Evolutionary conservation across 2,329 filamentous ascomycete genomes (phyloP).

Genomic region (Pseudogymnoascus sp.): DNA sequence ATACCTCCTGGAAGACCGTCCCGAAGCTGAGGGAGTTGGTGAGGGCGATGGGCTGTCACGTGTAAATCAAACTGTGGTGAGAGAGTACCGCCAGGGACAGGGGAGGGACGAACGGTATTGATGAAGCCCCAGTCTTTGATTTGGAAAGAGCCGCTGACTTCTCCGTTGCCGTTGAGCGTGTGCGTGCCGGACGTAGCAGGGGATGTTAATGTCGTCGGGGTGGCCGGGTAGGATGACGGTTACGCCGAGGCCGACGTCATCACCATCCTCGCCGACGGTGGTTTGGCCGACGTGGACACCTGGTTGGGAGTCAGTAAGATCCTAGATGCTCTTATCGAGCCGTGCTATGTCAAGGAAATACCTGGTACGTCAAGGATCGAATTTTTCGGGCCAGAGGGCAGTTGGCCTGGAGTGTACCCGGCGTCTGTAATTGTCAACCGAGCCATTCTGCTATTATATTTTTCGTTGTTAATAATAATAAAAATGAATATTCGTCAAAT

Average conservation of each 20-base stretch:
- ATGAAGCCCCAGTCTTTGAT: slow-evolving; percentile 28
- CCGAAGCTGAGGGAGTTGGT: slow-evolving; percentile 35
- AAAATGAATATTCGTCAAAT: not conserved
- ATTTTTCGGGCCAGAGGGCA: slow-evolving; percentile 24
- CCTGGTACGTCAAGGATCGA: slow-evolving; percentile 28
- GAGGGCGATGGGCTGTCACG: slow-evolving; percentile 27
- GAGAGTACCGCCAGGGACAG: not conserved
- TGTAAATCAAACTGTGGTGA: not conserved
- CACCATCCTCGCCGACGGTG: slow-evolving; percentile 24
- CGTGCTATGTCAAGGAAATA: slow-evolving; percentile 1
- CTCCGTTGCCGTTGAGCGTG: slow-evolving; percentile 27
- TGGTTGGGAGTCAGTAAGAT: slow-evolving; percentile 4
- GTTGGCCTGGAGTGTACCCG: slow-evolving; percentile 24
- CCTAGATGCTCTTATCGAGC: not conserved
- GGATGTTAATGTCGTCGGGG: slow-evolving; percentile 23
- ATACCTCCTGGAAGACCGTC: slow-evolving; percentile 28
- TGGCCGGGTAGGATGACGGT: slow-evolving; percentile 27
- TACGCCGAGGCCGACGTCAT: slow-evolving; percentile 24
- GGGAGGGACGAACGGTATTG: slow-evolving; percentile 21
- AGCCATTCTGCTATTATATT: slow-evolving; percentile 11
- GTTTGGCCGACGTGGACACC: slow-evolving; percentile 27
- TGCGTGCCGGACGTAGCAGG: slow-evolving; percentile 27
- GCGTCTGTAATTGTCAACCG: slow-evolving; percentile 25
- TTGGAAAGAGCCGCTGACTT: slow-evolving; percentile 26
- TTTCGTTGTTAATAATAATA: not conserved